A percentile compares a stretch with the other conserved stretches of the same genome.
phyloP scores from a whole-genome alignment of 2,329 filamentous ascomycete genomes.

The Nothomitra cinnamomea region DNA sequence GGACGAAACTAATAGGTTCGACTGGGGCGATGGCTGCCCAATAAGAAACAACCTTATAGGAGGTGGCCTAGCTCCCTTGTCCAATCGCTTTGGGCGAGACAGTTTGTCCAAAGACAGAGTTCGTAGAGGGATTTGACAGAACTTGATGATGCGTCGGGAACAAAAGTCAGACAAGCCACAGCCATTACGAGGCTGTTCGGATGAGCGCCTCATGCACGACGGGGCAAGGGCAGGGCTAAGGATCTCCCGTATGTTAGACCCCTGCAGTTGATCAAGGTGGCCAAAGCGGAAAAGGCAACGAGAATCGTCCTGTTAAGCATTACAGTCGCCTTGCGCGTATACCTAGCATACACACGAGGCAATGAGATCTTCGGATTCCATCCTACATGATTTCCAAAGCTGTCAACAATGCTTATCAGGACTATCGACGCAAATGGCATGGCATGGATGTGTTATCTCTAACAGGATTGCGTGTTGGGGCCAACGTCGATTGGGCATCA shows the following conservation, averaged over 20 bases:
- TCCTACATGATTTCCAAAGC: no score
- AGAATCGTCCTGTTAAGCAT: background rate
- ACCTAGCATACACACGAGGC: no score
- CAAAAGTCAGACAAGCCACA: background rate
- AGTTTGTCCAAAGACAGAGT: background rate
- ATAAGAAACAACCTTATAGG: background rate
- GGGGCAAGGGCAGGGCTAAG: background rate
- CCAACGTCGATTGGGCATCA: no score
- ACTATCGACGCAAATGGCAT: no score
- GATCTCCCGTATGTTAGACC: background rate
- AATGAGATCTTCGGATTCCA: no score
- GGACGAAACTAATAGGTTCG: background rate
- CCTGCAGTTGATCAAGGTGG: background rate
- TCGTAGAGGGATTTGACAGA: background rate
- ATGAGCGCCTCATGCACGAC: constrained; percentile 3
- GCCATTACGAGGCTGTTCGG: background rate
- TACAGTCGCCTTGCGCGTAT: no score
- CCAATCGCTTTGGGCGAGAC: background rate
- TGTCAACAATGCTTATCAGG: no score
- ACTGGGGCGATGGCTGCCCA: background rate
- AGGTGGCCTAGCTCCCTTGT: background rate
- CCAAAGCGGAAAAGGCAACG: background rate
- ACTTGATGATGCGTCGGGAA: background rate
- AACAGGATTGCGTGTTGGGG: no score
- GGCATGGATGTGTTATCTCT: no score